Percentiles rank a stretch among this genome's conserved stretches.
phyloP scores from a whole-genome alignment of 345 rosid species.

The Salix caprea region DNA sequence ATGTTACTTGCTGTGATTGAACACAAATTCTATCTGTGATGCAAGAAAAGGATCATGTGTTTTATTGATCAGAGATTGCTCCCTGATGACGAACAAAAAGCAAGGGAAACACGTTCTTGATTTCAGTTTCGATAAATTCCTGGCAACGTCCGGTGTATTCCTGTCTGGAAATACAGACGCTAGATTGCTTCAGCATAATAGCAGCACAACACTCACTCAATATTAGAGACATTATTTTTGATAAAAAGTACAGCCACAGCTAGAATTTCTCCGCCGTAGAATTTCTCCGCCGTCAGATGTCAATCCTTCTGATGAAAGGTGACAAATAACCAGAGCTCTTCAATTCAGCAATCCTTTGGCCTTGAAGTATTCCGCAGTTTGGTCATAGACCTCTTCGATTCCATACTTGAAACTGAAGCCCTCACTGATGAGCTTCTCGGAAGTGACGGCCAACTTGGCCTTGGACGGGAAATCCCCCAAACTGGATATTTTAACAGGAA shows the following conservation, averaged over 20 bases:
- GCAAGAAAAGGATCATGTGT: too few relatives aligned
- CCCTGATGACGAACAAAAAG: too few relatives aligned
- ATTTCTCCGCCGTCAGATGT: neutral
- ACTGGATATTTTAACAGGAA: conserved; percentile 30
- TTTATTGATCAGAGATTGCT: too few relatives aligned
- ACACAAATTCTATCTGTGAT: too few relatives aligned
- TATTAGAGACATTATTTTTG: neutral
- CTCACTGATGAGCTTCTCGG: conserved; percentile 59
- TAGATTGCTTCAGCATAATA: neutral
- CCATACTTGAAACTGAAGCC: conserved; percentile 71
- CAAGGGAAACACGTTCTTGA: too few relatives aligned
- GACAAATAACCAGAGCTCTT: neutral
- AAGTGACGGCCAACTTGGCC: conserved; percentile 58
- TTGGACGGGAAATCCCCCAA: conserved; percentile 59
- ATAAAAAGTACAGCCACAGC: neutral
- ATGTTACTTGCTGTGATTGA: too few relatives aligned
- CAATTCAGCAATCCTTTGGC: conserved; percentile 43
- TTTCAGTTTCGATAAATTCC: too few relatives aligned
- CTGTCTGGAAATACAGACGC: neutral
- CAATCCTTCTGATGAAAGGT: neutral
- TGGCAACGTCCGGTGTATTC: neutral
- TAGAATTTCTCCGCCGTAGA: neutral
- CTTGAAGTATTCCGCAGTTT: conserved; percentile 51
- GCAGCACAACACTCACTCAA: neutral
- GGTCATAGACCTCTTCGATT: conserved; percentile 70